Conservation (phyloP, 2,329 filamentous ascomycete genomes). For the Xylaria sp. region DNA sequence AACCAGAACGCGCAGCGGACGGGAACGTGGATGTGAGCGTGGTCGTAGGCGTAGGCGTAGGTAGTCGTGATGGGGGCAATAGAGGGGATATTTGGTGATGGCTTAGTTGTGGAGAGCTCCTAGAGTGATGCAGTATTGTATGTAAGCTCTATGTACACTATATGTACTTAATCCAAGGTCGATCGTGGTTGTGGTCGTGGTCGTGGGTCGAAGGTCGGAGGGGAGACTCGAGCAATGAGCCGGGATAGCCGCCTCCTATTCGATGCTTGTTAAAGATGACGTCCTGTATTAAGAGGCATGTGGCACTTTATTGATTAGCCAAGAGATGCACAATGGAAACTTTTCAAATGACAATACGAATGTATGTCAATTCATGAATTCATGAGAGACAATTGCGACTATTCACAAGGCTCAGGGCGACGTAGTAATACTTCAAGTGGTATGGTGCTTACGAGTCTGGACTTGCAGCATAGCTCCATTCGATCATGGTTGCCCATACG, state of each 20-base stretch:
- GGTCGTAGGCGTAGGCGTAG: not conserved
- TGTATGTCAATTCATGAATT: constrained; percentile 25
- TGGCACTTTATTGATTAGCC: constrained; percentile 2
- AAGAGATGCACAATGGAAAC: constrained; percentile 18
- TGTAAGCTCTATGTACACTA: not conserved
- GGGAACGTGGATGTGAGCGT: not conserved
- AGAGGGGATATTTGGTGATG: not conserved
- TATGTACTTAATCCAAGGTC: not conserved
- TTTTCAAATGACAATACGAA: constrained; percentile 7
- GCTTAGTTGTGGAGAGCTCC: not conserved
- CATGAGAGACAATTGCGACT: constrained; percentile 15
- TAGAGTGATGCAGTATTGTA: constrained; percentile 2
- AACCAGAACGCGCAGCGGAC: not conserved
- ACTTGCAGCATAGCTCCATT: constrained; percentile 8
- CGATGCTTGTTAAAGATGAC: constrained; percentile 17
- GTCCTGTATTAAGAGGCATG: constrained; percentile 9
- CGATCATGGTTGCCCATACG: not conserved
- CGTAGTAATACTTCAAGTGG: constrained; percentile 12
- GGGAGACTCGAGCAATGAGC: constrained; percentile 21
- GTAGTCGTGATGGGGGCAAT: too few species aligned
- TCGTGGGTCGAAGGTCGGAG: constrained; percentile 19
- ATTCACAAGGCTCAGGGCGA: constrained; percentile 16
- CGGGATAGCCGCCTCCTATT: constrained; percentile 33
- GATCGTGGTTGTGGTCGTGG: not conserved
- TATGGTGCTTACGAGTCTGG: constrained; percentile 1